Conservation (phyloP, 2,329 filamentous ascomycete species). For the Cercospora sesami region DNA sequence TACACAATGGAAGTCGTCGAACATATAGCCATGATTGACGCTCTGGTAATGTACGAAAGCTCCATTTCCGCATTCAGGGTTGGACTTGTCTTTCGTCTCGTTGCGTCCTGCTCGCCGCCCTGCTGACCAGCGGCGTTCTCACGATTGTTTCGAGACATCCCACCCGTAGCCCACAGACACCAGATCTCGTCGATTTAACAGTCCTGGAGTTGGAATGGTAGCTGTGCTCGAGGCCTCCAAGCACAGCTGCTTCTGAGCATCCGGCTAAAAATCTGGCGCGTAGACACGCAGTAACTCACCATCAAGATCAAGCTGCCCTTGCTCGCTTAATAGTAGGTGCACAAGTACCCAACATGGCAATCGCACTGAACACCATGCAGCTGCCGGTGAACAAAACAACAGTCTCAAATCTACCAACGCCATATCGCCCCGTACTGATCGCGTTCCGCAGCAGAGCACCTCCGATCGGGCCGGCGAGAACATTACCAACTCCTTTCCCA, state of each 20-base stretch:
- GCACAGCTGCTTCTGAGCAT: not conserved
- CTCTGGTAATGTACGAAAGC: not conserved
- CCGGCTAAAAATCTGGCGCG: rapidly evolving
- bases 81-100: not conserved
- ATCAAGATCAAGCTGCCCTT: not conserved
- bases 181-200: not conserved
- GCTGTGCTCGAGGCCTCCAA: not conserved
- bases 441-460: slow-evolving; percentile 22
- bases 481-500: slow-evolving; percentile 33
- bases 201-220: not conserved
- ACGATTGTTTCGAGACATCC: no score
- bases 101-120: not conserved
- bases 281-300: not conserved
- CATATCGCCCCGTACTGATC: slow-evolving; percentile 15
- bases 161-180: no score
- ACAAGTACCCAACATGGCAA: slow-evolving; percentile 1
- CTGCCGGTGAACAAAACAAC: slow-evolving; percentile 31
- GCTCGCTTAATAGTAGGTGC: not conserved
- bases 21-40: not conserved
- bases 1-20: not conserved
- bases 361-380: slow-evolving; percentile 25
- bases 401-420: slow-evolving; percentile 19
- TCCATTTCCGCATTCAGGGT: not conserved
- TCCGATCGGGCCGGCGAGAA: slow-evolving; percentile 32
- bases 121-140: not conserved